Evolutionary conservation across 2,329 filamentous ascomycete species (phyloP).

Genomic region (Ramularia collo-cygni): DNA sequence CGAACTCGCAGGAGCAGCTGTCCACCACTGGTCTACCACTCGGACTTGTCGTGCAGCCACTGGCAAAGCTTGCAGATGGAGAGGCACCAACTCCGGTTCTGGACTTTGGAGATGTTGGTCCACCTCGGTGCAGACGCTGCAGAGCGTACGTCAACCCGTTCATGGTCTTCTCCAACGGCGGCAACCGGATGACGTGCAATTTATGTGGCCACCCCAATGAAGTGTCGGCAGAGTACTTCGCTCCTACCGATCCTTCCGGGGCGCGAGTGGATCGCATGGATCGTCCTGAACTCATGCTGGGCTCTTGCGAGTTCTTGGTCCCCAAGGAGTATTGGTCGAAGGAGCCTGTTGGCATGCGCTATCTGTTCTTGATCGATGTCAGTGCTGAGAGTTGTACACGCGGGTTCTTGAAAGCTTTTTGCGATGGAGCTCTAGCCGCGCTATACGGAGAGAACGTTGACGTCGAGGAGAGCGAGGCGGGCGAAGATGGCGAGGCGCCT

Average conservation of each 20-base stretch:
- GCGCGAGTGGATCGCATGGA: slow-evolving; percentile 81
- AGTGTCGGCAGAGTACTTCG: slow-evolving; percentile 85
- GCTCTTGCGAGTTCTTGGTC: slow-evolving; percentile 92
- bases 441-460: slow-evolving; percentile 66
- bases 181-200: slow-evolving; percentile 96
- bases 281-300: slow-evolving; percentile 79
- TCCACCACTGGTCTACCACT: slow-evolving; percentile 75
- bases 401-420: slow-evolving; percentile 84
- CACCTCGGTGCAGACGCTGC: slow-evolving; percentile 86
- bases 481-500: slow-evolving; percentile 35
- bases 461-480: slow-evolving; percentile 43
- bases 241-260: slow-evolving; percentile 79
- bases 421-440: slow-evolving; percentile 76
- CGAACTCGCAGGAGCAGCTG: slow-evolving; percentile 71
- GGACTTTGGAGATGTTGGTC: slow-evolving; percentile 87
- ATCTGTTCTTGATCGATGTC: slow-evolving; percentile 88
- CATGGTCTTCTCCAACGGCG: slow-evolving; percentile 91
- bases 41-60: slow-evolving; percentile 79
- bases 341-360: slow-evolving; percentile 78
- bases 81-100: slow-evolving; percentile 84
- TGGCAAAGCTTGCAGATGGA: slow-evolving; percentile 74
- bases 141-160: slow-evolving; percentile 98
- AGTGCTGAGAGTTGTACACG: slow-evolving; percentile 87
- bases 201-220: slow-evolving; percentile 98
- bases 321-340: slow-evolving; percentile 99